Evolutionary conservation across 1,284 basidiomycete species (phyloP).

Genomic region (Puccinia hordei): DNA sequence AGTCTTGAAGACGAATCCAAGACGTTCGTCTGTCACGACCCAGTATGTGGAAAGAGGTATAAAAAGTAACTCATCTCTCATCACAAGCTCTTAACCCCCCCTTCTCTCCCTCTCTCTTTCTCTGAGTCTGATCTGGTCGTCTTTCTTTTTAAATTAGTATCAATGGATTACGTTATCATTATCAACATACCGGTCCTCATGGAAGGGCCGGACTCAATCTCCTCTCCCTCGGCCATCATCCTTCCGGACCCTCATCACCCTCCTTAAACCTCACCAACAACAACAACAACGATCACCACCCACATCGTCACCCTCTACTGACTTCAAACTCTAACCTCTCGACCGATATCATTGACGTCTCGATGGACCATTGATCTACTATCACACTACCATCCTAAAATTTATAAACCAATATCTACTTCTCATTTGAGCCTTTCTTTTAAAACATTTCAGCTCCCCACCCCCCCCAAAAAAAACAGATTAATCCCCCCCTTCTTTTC

Average conservation of each 20-base stretch:
- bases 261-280: not conserved
- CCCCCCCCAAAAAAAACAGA: too few relatives aligned
- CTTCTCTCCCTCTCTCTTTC: too few relatives aligned
- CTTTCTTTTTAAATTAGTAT: slow-evolving; percentile 45
- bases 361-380: not conserved
- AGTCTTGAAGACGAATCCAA: slow-evolving; percentile 72
- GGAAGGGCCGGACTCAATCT: slow-evolving; percentile 80
- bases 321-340: not conserved
- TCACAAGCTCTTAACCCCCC: too few relatives aligned
- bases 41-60: slow-evolving; percentile 89
- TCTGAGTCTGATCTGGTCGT: not conserved
- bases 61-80: slow-evolving; percentile 68
- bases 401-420: too few relatives aligned
- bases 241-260: not conserved
- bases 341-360: not conserved
- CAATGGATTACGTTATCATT: slow-evolving; percentile 74
- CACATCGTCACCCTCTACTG: slow-evolving; percentile 6
- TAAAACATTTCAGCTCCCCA: too few relatives aligned
- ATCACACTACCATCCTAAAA: too few relatives aligned
- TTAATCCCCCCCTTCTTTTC: too few relatives aligned
- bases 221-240: slow-evolving; percentile 67
- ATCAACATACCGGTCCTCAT: slow-evolving; percentile 93
- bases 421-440: too few relatives aligned
- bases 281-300: not conserved
- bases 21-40: slow-evolving; percentile 84